Evolutionary conservation across 2,329 filamentous ascomycete genomes (phyloP).

Genomic region (Fusarium sp.): DNA sequence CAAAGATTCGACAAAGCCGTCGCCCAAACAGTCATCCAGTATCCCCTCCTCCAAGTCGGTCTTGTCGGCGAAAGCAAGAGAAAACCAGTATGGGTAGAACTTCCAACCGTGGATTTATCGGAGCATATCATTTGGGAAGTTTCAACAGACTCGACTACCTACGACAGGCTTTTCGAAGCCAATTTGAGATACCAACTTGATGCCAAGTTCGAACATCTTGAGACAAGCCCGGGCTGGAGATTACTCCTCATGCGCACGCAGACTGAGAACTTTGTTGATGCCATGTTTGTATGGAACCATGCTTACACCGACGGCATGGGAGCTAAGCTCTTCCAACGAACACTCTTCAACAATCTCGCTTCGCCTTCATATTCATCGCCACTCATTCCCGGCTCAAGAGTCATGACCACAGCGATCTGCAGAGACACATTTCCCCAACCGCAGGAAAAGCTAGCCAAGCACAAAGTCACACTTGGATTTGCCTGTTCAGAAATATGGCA

Average conservation of each 20-base stretch:
- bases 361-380: not conserved
- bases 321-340: conserved; percentile 7
- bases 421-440: conserved; percentile 5
- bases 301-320: not conserved
- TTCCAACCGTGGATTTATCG: not conserved
- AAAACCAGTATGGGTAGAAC: conserved; percentile 7
- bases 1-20: conserved; percentile 3
- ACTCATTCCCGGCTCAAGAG: not conserved
- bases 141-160: fast-evolving
- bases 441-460: conserved; percentile 11
- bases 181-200: conserved; percentile 14
- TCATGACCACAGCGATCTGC: not conserved
- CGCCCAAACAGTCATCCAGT: not conserved
- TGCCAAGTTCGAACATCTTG: not conserved
- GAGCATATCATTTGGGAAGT: conserved; percentile 14
- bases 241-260: not conserved
- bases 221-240: conserved; percentile 6
- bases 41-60: not conserved
- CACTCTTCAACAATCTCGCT: not conserved
- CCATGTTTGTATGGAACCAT: conserved; percentile 16
- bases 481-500: conserved; percentile 15
- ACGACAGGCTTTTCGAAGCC: not conserved
- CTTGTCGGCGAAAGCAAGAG: not conserved
- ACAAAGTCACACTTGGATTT: conserved; percentile 5
- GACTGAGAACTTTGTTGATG: not conserved